Percentiles rank a stretch among this genome's conserved stretches.
Evolutionary conservation across 768 basidiomycete species (phyloP).

Genomic region (Panaeolus cyanescens): DNA sequence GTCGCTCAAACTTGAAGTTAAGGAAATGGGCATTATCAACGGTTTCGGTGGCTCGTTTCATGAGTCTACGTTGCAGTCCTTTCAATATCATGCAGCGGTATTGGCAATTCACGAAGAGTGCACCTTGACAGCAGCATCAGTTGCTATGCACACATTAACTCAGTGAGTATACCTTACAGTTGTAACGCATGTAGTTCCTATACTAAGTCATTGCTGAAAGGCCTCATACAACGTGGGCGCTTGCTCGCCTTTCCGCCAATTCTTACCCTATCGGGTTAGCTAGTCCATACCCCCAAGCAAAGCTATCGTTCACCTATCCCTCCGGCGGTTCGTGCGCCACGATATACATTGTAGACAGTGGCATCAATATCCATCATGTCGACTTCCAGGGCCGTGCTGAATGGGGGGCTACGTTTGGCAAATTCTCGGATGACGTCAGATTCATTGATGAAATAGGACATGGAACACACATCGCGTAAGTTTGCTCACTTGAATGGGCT

Average conservation of each 20-base stretch:
- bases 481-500: neutral
- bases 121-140: too few species aligned
- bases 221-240: constrained; percentile 29
- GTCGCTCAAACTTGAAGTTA: neutral
- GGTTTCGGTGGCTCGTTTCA: neutral
- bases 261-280: constrained; percentile 11
- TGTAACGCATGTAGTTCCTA: too few species aligned
- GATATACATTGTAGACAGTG: constrained; percentile 86
- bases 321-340: constrained; percentile 91
- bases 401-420: constrained; percentile 94
- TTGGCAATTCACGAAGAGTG: neutral
- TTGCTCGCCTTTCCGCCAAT: constrained; percentile 25
- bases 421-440: constrained; percentile 70
- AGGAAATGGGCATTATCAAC: neutral
- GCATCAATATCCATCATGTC: constrained; percentile 82
- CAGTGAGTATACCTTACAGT: too few species aligned
- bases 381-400: constrained; percentile 88
- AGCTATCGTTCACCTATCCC: constrained; percentile 34
- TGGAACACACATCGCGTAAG: constrained; percentile 83
- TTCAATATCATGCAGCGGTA: neutral
- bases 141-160: too few species aligned
- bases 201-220: too few species aligned
- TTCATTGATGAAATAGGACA: constrained; percentile 86
- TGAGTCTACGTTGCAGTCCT: neutral
- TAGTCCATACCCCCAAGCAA: constrained; percentile 15